phyloP scores from a whole-genome alignment of 2,329 filamentous ascomycete genomes.

The Exophiala bonariae region DNA sequence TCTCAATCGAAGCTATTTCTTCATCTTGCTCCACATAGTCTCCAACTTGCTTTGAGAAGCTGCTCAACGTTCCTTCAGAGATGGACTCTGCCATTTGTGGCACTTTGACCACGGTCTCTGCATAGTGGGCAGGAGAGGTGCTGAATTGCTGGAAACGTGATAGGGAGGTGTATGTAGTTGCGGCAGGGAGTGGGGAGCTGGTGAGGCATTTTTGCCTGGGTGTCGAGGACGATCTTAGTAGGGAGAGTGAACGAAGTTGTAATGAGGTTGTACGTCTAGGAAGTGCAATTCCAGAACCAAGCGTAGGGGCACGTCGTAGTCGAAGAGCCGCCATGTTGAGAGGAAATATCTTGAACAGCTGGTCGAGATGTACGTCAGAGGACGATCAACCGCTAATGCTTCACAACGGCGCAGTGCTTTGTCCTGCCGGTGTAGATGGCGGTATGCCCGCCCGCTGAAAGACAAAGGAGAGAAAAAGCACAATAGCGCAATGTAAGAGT shows the following conservation, averaged over 20 bases:
- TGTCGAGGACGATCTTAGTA: conserved; percentile 18
- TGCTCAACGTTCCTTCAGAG: conserved; percentile 93
- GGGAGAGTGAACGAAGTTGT: conserved; percentile 20
- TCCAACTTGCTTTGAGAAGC: conserved; percentile 89
- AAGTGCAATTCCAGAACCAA: conserved; percentile 22
- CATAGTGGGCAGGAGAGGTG: conserved; percentile 38
- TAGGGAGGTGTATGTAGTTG: conserved; percentile 14
- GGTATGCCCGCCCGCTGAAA: conserved; percentile 15
- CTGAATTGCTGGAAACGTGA: conserved; percentile 25
- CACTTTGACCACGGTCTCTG: conserved; percentile 86
- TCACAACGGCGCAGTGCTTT: conserved; percentile 18
- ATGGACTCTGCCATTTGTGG: conserved; percentile 99
- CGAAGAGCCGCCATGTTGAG: conserved; percentile 25
- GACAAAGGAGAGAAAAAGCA: conserved; percentile 4
- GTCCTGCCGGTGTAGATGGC: conserved; percentile 19
- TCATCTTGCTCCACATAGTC: conserved; percentile 95
- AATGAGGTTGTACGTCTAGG: conserved; percentile 16
- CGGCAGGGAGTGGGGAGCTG: conserved; percentile 7
- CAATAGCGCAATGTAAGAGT: too few relatives aligned
- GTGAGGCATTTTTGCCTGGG: conserved; percentile 5
- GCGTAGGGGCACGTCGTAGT: conserved; percentile 22
- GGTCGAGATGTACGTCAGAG: conserved; percentile 1
- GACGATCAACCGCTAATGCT: conserved; percentile 15
- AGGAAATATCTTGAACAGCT: conserved; percentile 2
- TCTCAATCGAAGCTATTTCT: conserved; percentile 98